Base-by-base conservation (phyloP, 495 filamentous ascomycete species). In the Sordaria brevicollis region DNA sequence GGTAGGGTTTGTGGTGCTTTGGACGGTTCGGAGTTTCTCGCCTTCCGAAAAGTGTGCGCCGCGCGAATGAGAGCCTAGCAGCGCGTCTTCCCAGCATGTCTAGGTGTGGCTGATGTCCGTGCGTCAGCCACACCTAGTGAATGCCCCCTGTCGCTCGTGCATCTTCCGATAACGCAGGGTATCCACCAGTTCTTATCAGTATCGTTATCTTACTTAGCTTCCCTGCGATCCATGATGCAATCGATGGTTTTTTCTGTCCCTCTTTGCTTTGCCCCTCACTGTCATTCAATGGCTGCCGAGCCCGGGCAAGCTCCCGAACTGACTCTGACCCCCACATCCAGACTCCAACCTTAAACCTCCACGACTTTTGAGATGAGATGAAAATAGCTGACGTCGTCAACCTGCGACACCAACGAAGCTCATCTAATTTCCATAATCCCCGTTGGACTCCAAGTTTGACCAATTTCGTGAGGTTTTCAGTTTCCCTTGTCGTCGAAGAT, bases 1-100 rank as follows among this genome's bases (percentile, higher is more conserved):
- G 72, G 75, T 77, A 77, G 75, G 75, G 75, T 71, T 77, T 76
- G 70, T 67, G 66, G 35, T 41, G 66, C 43, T 57, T 73, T 72
- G 67, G 72, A 33, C 72, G 75, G 74, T 67, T 67, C 75, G 75
- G 75, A 77, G 72, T 72, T 76, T 72, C 71, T 76, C 21, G 5
- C 49, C 49, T 62, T 62, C 49, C 49, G 49, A 62, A 62, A 62
- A 62, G 25, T 62, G 49, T 62, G 49, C 49, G 49, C 49, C 49
- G 49, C 49, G 49, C 49, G 49, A 62, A 62, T 62, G 49, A 62
- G 49, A 62, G 25, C 25, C 49, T 29, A 62, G 49, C 21, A 62
- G 49, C 49, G 49, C 49, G 49, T 62, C 49, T 6, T 62, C 2
- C 49, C 25, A 62, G 25, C 49, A 62, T 21, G 49, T 10, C 33